Evolutionary conservation across 371 early-diverging fungal species (phyloP), one percentile per base, ranked within the genome.

Genomic region (Mortierella sp.): DNA sequence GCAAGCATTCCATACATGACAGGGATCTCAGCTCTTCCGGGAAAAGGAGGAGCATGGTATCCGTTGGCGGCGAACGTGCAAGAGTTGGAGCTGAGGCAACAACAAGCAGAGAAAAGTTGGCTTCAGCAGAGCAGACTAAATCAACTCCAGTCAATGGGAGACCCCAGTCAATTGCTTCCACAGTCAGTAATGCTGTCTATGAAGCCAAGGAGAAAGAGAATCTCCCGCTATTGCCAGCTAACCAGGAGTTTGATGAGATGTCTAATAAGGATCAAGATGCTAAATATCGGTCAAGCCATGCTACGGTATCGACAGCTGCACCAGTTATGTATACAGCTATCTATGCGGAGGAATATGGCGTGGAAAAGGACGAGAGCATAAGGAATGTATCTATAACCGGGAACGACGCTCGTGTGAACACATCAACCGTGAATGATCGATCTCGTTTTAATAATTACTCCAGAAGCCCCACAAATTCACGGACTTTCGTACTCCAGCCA

Each of bases 1-100:
- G 72, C 47, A 80, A 71, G 39, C 78, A 78, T 51, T 70, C 71
- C 18, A 70, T 68, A 14, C 72, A 72, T 24, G 73, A 72, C 59
- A 64, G 63, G 10, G 80, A 80, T 26, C 54, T 35, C 59, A 66
- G 72, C 45, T 64, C 72, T 10, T 73, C 78, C 16, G 60, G 71
- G 45, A 66, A 30, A 52, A 71, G 79, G 51, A 73, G 62, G 62
- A 74, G 73, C 37, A 28, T 72, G 63, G 77, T 77, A 16, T 67
- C 68, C 2, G 77, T 77, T 16, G 73, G 77, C 20, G 76, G 70
- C 6, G 77, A 77, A 28, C 69, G 72, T 18, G 69, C 77, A 37
- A 72, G 32, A 61, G 77, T 72, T 2, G 76, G 76, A 10, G 70
- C 71, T 18, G 75, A 69, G 28, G 65, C 75, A 9, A 45, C 43